Evolutionary conservation across 805 yeast species (phyloP).

Genomic region (Sungouiozyma ichnusensis): DNA sequence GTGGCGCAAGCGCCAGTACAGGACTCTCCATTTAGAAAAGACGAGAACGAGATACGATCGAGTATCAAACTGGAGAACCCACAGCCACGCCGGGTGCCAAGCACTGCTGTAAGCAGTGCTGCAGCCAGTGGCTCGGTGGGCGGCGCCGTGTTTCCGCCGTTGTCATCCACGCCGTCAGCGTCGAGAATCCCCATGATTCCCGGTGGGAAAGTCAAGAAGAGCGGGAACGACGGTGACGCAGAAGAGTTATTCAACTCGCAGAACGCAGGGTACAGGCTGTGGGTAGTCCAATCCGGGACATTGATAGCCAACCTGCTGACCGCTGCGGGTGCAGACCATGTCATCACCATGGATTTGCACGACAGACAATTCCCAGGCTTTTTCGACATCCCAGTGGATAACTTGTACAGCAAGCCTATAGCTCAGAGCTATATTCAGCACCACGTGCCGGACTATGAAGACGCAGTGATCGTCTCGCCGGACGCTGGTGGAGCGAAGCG

Average conservation of each 20-base stretch:
- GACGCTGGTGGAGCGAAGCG: constrained; percentile 99
- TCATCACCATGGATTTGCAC: constrained; percentile 95
- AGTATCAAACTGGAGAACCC: constrained; percentile 10
- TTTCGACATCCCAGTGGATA: constrained; percentile 93
- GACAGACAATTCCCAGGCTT: constrained; percentile 98
- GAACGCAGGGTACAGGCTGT: constrained; percentile 71
- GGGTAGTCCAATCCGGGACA: constrained; percentile 95
- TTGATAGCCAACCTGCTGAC: constrained; percentile 78
- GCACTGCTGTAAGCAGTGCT: no score
- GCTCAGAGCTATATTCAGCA: constrained; percentile 75
- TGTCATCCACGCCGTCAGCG: constrained; percentile 14
- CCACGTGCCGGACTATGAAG: constrained; percentile 65
- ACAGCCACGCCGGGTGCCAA: constrained; percentile 6
- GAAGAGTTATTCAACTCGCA: constrained; percentile 30
- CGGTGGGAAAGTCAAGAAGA: constrained; percentile 23
- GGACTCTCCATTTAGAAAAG: constrained; percentile 11
- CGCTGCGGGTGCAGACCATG: constrained; percentile 92
- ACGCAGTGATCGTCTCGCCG: constrained; percentile 90
- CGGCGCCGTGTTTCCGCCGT: background rate
- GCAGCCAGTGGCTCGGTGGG: no score
- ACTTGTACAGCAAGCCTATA: constrained; percentile 79
- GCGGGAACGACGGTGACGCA: constrained; percentile 17
- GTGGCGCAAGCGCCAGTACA: constrained; percentile 14
- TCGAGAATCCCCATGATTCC: constrained; percentile 31
- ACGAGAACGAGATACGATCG: constrained; percentile 15